Base-by-base conservation (phyloP, 2,329 filamentous ascomycete species). In the Knufia petricola region DNA sequence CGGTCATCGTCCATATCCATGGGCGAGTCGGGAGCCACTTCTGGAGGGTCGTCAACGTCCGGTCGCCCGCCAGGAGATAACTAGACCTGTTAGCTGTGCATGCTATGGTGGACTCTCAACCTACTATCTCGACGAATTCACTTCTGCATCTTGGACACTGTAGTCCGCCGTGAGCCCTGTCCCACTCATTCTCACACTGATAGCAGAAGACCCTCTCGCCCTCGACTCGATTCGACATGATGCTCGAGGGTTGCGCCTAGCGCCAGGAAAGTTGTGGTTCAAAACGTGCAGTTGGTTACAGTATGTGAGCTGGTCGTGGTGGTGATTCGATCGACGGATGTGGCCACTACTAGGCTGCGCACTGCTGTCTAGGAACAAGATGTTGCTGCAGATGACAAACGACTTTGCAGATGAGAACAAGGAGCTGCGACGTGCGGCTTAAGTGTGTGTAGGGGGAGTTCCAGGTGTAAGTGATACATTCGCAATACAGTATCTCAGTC, bases 181-280 rank as follows among this genome's bases (percentile, higher is more conserved):
- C 86, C 87, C 88, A 96, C 64, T 95, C 84, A 54, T 84, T 69
- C 46, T 76, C 65, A 69, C 92, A 96, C 52, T 75, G 69, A 66
- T 96, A 87, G 66, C 92, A 98, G 65, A 77, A 94, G 48, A 95
- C 82, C 55, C 90, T 78, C 62, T 94, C 85, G 54, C 79, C 73
- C 53, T 68, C 46, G 37, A 56, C 46, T 30, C 50, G 38, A 21
- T 54, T 59, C 21, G 53, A 46, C 44, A 47, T 47, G 13, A 12
- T 39, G 23, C 17, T 7, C 12, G 28, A 4, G 8, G 12, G n/a
- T 7, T 30, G 24, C 24, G 24, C n/a, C 7, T 8, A 36, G 32
- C 32, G 32, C n/a, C 32, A 36, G 32, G 32, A 36, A 36, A 8
- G 15, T 4, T 28, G 26, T 28, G 26, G 26, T 28, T 6, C 12